These are phyloP conservation scores for Striga hermonthica DNA, from an alignment of 305 asterid species.

Conservation along the genomic window DNA sequence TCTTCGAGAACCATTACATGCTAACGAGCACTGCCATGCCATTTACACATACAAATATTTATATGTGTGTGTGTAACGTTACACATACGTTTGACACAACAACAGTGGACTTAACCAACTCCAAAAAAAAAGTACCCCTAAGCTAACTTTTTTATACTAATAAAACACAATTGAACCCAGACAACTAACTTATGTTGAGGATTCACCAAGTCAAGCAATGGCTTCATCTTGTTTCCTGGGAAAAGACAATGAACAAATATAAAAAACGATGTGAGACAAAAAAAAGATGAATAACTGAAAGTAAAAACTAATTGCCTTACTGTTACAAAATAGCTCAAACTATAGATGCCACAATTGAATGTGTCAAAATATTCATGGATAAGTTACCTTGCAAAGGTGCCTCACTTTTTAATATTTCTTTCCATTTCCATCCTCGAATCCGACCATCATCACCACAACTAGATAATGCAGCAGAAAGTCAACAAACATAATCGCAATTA, in stretches of 20 bases:
- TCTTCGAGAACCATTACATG: constrained; percentile 24
- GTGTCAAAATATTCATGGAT: not conserved
- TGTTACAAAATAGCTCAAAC: constrained; percentile 1
- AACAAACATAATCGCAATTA: constrained; percentile 15
- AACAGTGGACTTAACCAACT: constrained; percentile 11
- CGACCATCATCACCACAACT: constrained; percentile 98
- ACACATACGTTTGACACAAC: not conserved
- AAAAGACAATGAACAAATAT: constrained; percentile 29
- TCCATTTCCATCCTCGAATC: constrained; percentile 90
- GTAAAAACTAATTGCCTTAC: not conserved
- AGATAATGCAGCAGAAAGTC: constrained; percentile 33
- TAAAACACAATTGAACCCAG: constrained; percentile 23
- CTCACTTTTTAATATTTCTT: constrained; percentile 43
- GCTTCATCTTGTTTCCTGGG: constrained; percentile 64
- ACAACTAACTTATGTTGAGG: constrained; percentile 90
- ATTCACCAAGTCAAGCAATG: constrained; percentile 80
- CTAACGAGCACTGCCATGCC: constrained; percentile 11
- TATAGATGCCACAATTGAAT: constrained; percentile 10
- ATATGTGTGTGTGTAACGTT: too few relatives aligned
- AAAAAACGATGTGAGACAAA: constrained; percentile 27
- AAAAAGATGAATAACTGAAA: not conserved
- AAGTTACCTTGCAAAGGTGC: constrained; percentile 49
- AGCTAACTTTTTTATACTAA: constrained; percentile 24
- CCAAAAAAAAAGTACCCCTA: constrained; percentile 18
- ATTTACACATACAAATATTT: not conserved